phyloP scores from a whole-genome alignment of 805 yeast genomes.

The Candida quercuum region DNA sequence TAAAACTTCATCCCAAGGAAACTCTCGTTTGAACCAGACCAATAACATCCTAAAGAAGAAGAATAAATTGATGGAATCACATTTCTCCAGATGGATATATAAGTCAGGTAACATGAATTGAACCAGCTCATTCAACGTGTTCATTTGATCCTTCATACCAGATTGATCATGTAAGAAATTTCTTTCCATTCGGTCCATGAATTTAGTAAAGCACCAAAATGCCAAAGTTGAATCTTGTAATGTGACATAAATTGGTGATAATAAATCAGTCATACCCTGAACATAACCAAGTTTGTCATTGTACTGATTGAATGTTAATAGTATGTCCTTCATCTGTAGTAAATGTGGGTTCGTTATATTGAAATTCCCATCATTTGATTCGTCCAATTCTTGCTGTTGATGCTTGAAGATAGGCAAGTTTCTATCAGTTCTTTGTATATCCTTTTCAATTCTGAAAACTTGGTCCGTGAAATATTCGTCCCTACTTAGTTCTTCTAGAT shows the following conservation, averaged over 20 bases:
- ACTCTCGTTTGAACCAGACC: slow-evolving; percentile 94
- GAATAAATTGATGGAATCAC: slow-evolving; percentile 86
- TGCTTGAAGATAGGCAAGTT: slow-evolving; percentile 54
- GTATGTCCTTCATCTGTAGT: slow-evolving; percentile 63
- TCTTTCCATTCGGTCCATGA: slow-evolving; percentile 94
- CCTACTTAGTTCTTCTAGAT: slow-evolving; percentile 37
- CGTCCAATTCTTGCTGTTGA: slow-evolving; percentile 27
- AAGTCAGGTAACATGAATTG: slow-evolving; percentile 86
- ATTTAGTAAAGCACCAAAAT: slow-evolving; percentile 83
- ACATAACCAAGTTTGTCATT: slow-evolving; percentile 87
- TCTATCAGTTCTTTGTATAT: slow-evolving; percentile 87
- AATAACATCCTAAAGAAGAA: slow-evolving; percentile 93
- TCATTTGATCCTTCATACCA: slow-evolving; percentile 89
- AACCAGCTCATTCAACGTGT: slow-evolving; percentile 75
- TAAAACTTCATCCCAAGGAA: slow-evolving; percentile 70
- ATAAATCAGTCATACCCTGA: slow-evolving; percentile 95
- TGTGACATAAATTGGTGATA: slow-evolving; percentile 75
- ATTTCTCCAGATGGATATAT: slow-evolving; percentile 75
- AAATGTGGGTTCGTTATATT: slow-evolving; percentile 74
- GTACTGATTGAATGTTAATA: slow-evolving; percentile 81
- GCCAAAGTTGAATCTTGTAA: slow-evolving; percentile 68
- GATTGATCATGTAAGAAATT: slow-evolving; percentile 88
- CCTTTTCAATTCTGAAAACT: slow-evolving; percentile 84
- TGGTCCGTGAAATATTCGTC: slow-evolving; percentile 87
- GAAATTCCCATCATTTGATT: slow-evolving; percentile 50